Evolutionary conservation across 2,329 filamentous ascomycete genomes (phyloP).

Genomic region (Stagonosporopsis chrysanthemi): DNA sequence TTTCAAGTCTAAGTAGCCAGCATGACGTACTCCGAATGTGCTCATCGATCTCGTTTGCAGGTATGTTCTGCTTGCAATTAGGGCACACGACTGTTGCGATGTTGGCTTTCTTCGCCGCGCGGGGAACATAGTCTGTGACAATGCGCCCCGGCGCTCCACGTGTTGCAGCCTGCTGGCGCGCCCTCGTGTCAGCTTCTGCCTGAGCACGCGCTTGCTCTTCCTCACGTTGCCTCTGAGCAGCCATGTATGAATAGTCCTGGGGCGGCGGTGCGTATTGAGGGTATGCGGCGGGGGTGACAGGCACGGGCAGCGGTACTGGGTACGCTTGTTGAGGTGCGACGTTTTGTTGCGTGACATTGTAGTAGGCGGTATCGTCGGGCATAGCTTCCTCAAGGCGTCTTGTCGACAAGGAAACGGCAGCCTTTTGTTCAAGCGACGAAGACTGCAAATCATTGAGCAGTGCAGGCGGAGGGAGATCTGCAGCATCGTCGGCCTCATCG

Average conservation of each 20-base stretch:
- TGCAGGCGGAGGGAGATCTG: slow-evolving; percentile 86
- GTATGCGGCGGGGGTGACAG: slow-evolving; percentile 35
- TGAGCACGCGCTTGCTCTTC: slow-evolving; percentile 51
- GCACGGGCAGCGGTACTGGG: slow-evolving; percentile 36
- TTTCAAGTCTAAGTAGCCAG: slow-evolving; percentile 1
- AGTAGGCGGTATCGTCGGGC: slow-evolving; percentile 70
- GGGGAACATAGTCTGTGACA: slow-evolving; percentile 88
- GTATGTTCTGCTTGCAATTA: slow-evolving; percentile 91
- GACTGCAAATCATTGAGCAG: slow-evolving; percentile 91
- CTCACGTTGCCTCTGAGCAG: slow-evolving; percentile 46
- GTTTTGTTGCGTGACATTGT: slow-evolving; percentile 46
- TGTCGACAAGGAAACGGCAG: slow-evolving; percentile 83
- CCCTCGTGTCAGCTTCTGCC: slow-evolving; percentile 66
- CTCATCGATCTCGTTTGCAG: slow-evolving; percentile 84
- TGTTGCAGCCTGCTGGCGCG: slow-evolving; percentile 80
- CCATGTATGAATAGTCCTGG: slow-evolving; percentile 38
- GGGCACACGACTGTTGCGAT: slow-evolving; percentile 80
- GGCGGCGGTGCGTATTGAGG: slow-evolving; percentile 38
- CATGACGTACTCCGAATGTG: slow-evolving; percentile 81
- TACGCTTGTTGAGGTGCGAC: slow-evolving; percentile 39
- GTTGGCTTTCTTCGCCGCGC: slow-evolving; percentile 72
- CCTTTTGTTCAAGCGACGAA: slow-evolving; percentile 93
- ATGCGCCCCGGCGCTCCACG: slow-evolving; percentile 77
- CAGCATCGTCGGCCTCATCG: slow-evolving; percentile 84
- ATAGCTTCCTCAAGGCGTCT: slow-evolving; percentile 94